Conservation (phyloP, 106 monocot species). For the Allium fistulosum region DNA sequence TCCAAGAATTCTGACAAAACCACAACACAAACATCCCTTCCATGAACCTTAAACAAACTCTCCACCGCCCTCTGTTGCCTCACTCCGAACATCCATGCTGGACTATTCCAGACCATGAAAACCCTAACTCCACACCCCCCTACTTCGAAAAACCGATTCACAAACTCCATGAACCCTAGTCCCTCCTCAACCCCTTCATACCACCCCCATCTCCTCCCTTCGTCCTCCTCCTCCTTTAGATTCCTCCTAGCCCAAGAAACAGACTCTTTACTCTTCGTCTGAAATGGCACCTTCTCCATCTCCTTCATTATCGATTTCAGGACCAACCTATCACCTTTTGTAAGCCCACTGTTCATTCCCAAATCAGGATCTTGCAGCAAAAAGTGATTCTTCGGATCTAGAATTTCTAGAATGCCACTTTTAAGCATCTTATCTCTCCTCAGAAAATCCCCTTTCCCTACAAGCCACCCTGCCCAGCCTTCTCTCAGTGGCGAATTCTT, state of each 20-base stretch:
- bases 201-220: slow-evolving; percentile 58
- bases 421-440: slow-evolving; percentile 73
- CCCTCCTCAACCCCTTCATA: slow-evolving; percentile 58
- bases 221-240: slow-evolving; percentile 7
- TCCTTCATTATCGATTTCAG: slow-evolving; percentile 55
- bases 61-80: slow-evolving; percentile 79
- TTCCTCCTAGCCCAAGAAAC: slow-evolving; percentile 4
- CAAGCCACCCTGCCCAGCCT: slow-evolving; percentile 86
- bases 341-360: slow-evolving; percentile 15
- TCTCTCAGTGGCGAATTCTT: slow-evolving; percentile 43
- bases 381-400: slow-evolving; percentile 80
- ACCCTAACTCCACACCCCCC: slow-evolving; percentile 45
- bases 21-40: slow-evolving; percentile 68
- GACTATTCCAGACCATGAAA: slow-evolving; percentile 97
- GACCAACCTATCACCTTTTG: slow-evolving; percentile 57
- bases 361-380: slow-evolving; percentile 87
- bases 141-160: slow-evolving; percentile 46
- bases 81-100: slow-evolving; percentile 74
- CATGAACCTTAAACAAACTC: slow-evolving; percentile 73
- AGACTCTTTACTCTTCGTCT: neutral
- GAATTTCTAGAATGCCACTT: slow-evolving; percentile 40
- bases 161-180: slow-evolving; percentile 56
- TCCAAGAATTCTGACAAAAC: slow-evolving; percentile 87
- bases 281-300: slow-evolving; percentile 30
- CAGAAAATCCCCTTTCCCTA: slow-evolving; percentile 75